phyloP scores from a whole-genome alignment of 73 alveolate genomes.

The Effrenium voratum region DNA sequence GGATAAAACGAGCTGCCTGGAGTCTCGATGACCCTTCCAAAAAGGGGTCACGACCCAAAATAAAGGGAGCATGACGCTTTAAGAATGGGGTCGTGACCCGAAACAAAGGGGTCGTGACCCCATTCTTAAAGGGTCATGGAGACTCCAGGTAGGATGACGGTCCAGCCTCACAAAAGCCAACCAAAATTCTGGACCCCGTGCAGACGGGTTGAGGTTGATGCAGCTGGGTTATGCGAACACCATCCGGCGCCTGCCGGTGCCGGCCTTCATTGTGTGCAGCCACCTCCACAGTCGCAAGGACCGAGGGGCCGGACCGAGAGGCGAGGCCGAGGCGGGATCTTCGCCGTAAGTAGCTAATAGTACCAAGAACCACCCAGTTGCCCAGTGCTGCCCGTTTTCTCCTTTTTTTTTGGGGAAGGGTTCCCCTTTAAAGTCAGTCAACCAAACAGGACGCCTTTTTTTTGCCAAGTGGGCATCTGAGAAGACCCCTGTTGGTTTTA shows the following conservation, averaged over 20 bases:
- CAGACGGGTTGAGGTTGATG: constrained; percentile 28
- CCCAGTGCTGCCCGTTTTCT: not conserved
- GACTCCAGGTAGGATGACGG: too few relatives aligned
- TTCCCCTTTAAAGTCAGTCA: not conserved
- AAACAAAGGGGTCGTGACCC: too few relatives aligned
- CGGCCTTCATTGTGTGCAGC: constrained; percentile 29
- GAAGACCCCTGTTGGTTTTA: not conserved
- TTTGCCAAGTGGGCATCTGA: not conserved
- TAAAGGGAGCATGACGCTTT: too few relatives aligned
- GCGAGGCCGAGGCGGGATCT: not conserved
- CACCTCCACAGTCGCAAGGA: constrained; percentile 35
- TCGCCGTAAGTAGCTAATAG: not conserved
- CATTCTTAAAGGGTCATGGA: too few relatives aligned
- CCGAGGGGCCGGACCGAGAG: not conserved
- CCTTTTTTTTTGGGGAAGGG: not conserved
- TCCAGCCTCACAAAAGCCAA: too few relatives aligned
- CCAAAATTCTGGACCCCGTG: too few relatives aligned
- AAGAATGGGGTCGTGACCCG: too few relatives aligned
- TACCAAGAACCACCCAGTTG: not conserved
- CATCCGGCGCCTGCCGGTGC: constrained; percentile 39
- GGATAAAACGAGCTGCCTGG: too few relatives aligned
- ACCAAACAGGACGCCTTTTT: not conserved
- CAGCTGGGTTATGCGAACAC: not conserved
- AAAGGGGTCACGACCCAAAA: too few relatives aligned
- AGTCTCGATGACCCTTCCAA: too few relatives aligned